phyloP scores from a whole-genome alignment of 2,329 filamentous ascomycete genomes.

The Fusarium anguioides region DNA sequence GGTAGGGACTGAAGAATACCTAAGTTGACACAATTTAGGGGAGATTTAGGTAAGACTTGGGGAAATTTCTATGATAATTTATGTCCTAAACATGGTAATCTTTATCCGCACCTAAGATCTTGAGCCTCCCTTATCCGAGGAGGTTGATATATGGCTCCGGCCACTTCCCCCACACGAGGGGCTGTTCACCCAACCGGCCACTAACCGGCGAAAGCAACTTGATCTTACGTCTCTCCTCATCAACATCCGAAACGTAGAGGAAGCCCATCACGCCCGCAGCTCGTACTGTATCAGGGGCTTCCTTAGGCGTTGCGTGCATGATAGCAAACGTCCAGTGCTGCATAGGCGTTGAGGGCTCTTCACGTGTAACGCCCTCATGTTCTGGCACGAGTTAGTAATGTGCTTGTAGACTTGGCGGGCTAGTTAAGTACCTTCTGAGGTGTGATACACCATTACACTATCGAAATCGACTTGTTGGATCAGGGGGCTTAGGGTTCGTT shows the following conservation, averaged over 20 bases:
- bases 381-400: conserved; percentile 38
- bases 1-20: too few relatives aligned
- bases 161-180: conserved; percentile 86
- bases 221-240: conserved; percentile 83
- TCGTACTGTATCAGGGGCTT: conserved; percentile 77
- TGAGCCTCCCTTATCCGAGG: conserved; percentile 59
- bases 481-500: conserved; percentile 83
- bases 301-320: conserved; percentile 78
- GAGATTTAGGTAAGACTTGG: too few relatives aligned
- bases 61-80: too few relatives aligned
- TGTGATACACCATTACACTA: conserved; percentile 77
- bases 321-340: conserved; percentile 87
- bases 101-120: background rate
- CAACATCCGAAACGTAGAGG: conserved; percentile 90
- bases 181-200: conserved; percentile 80
- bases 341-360: conserved; percentile 74
- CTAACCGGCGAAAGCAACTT: conserved; percentile 86
- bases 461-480: conserved; percentile 86
- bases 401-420: background rate
- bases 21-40: too few relatives aligned
- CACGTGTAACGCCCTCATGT: conserved; percentile 66
- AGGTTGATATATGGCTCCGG: conserved; percentile 86
- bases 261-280: conserved; percentile 91
- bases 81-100: background rate
- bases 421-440: conserved; percentile 66